Conservation (phyloP, 2,329 filamentous ascomycete genomes). For the Exophiala sideris region DNA sequence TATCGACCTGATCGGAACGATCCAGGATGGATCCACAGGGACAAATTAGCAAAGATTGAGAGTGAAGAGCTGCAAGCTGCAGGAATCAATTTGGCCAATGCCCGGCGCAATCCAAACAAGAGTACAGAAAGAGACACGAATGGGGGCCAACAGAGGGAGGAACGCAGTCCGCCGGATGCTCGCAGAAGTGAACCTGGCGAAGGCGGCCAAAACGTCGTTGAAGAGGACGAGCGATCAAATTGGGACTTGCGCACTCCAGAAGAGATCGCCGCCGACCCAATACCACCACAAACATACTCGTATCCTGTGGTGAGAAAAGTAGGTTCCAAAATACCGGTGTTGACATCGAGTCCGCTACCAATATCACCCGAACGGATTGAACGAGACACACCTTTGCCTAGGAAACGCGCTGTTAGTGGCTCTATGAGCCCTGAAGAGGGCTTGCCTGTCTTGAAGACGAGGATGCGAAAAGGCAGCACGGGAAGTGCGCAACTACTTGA, state of each 20-base stretch:
- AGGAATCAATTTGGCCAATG: slow-evolving; percentile 41
- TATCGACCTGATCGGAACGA: slow-evolving; percentile 31
- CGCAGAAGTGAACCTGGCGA: slow-evolving; percentile 37
- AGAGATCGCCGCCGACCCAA: slow-evolving; percentile 63
- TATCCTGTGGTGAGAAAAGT: slow-evolving; percentile 56
- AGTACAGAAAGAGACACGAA: slow-evolving; percentile 36
- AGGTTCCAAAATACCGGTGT: slow-evolving; percentile 80
- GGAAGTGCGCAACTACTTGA: slow-evolving; percentile 28
- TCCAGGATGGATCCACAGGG: slow-evolving; percentile 49
- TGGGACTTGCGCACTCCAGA: slow-evolving; percentile 77
- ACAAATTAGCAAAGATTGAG: slow-evolving; percentile 50
- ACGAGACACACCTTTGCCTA: slow-evolving; percentile 65
- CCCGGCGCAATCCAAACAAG: slow-evolving; percentile 37
- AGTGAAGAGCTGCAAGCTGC: slow-evolving; percentile 50
- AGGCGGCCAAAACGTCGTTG: slow-evolving; percentile 36
- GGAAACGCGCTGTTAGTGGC: slow-evolving; percentile 56
- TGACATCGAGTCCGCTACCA: slow-evolving; percentile 73
- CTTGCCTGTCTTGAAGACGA: slow-evolving; percentile 59
- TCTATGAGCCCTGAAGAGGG: slow-evolving; percentile 60
- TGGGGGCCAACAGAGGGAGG: slow-evolving; percentile 36
- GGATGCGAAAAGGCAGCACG: slow-evolving; percentile 55
- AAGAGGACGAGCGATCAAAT: slow-evolving; percentile 46
- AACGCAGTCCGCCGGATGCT: slow-evolving; percentile 28
- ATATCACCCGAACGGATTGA: slow-evolving; percentile 70
- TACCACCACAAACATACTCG: slow-evolving; percentile 48